phyloP scores from a whole-genome alignment of 768 basidiomycete genomes.

The Pisolithus tinctorius region DNA sequence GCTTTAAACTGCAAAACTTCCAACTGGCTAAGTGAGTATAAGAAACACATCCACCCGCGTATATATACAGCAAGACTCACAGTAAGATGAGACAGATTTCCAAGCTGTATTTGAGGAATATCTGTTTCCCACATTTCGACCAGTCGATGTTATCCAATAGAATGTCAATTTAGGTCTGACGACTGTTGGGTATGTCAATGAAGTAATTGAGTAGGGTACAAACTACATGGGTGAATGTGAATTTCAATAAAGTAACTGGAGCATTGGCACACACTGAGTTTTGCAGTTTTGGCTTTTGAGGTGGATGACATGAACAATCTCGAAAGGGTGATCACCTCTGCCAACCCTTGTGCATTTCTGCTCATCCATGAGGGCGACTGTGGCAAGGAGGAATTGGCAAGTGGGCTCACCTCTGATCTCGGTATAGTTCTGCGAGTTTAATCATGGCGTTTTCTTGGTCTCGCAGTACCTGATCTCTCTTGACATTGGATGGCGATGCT shows the following conservation, averaged over 20 bases:
- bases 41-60: background rate
- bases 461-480: conserved; percentile 53
- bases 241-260: background rate
- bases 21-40: conserved; percentile 46
- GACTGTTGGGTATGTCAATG: conserved; percentile 66
- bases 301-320: conserved; percentile 87
- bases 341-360: conserved; percentile 81
- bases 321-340: conserved; percentile 79
- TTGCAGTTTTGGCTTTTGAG: conserved; percentile 94
- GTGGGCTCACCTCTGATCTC: conserved; percentile 76
- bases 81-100: conserved; percentile 83
- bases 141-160: conserved; percentile 87
- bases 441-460: conserved; percentile 84
- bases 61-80: conserved; percentile 28
- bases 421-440: conserved; percentile 80
- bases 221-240: conserved; percentile 40
- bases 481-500: conserved; percentile 32
- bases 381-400: no score
- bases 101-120: conserved; percentile 91
- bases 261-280: conserved; percentile 58
- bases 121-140: conserved; percentile 87
- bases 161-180: conserved; percentile 74
- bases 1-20: conserved; percentile 71
- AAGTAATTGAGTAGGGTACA: conserved; percentile 93
- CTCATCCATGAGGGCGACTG: conserved; percentile 1